Base-by-base conservation (phyloP, 164 flowering plant species). In the Annona cherimola region DNA sequence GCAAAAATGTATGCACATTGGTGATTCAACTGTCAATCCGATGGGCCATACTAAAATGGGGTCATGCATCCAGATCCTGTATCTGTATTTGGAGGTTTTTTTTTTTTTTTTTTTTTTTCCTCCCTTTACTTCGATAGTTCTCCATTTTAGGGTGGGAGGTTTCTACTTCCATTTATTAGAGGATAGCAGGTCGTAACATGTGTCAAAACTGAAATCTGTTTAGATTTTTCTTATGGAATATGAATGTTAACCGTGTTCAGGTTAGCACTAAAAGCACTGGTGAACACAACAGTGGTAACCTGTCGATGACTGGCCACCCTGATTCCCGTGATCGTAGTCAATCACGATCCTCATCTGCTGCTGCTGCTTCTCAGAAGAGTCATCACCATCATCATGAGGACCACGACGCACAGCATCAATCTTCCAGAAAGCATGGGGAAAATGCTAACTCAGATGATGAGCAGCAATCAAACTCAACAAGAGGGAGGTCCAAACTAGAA, bases 401-500 rank as follows among this genome's bases (percentile, higher is more conserved):
- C 45, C 80, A 62, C 55, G 86, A 81, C 41, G 75, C 62, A 39
- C 85, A 73, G 41, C 81, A 64, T 60, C 79, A 75, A 19, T 68
- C 82, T 60, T 79, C 87, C 64, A 81, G 81, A 79, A 88, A 80
- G 77, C 84, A 77, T 39, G 76, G 75, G 73, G 98, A 91, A 75
- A 88, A 84, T 73, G 91, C 83, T 75, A 83, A 86, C 18, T 80
- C 90, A 20, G 97, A 88, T 76, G 93, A 93, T 54, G 98, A 92
- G 59, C 90, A 46, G 62, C 69, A 78, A 70, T 83, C 79, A 39
- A 80, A 81, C 66, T 88, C 88, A n/a, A 83, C 76, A 71, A 88
- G 84, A 74, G 98, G 98, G 45, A 88, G 95, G 42, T 89, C 97
- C 20, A 92, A 96, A 73, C 67, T 90, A 81, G 99, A 96, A 74